Evolutionary conservation across 2,329 filamentous ascomycete species (phyloP).

Genomic region (Alternaria tenuissima): DNA sequence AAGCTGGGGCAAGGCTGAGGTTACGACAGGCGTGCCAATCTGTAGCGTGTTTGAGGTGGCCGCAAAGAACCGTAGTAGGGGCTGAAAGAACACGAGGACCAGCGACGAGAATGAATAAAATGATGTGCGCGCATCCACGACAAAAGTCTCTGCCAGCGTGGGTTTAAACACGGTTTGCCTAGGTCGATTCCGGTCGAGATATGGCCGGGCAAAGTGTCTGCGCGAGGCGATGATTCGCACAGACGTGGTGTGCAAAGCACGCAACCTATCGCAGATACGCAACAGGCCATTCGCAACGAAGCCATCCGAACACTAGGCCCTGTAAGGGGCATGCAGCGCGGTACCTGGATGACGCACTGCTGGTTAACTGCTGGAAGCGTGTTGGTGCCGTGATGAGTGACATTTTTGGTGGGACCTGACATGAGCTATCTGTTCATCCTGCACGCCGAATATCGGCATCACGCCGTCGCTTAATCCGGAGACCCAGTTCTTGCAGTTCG

Average conservation of each 20-base stretch:
- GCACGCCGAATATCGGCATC: constrained; percentile 20
- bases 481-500: neutral
- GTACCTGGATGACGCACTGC: constrained; percentile 48
- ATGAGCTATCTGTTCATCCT: constrained; percentile 5
- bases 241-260: constrained; percentile 18
- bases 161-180: neutral
- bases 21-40: constrained; percentile 35
- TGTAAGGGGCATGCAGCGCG: constrained; percentile 42
- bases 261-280: constrained; percentile 33
- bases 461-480: constrained; percentile 1
- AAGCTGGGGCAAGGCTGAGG: constrained; percentile 49
- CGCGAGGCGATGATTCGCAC: constrained; percentile 27
- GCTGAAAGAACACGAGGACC: constrained; percentile 1
- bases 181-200: neutral
- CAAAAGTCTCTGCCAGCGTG: neutral
- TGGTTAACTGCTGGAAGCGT: constrained; percentile 19
- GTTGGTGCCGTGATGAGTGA: constrained; percentile 25
- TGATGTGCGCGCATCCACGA: neutral
- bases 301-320: constrained; percentile 27
- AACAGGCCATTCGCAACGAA: constrained; percentile 28
- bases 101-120: constrained; percentile 1
- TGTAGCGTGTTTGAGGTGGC: constrained; percentile 42
- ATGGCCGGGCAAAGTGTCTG: constrained; percentile 16
- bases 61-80: constrained; percentile 5
- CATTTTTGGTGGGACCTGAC: constrained; percentile 20